phyloP scores from a whole-genome alignment of 768 basidiomycete species.

The Panaeolus papilionaceus region DNA sequence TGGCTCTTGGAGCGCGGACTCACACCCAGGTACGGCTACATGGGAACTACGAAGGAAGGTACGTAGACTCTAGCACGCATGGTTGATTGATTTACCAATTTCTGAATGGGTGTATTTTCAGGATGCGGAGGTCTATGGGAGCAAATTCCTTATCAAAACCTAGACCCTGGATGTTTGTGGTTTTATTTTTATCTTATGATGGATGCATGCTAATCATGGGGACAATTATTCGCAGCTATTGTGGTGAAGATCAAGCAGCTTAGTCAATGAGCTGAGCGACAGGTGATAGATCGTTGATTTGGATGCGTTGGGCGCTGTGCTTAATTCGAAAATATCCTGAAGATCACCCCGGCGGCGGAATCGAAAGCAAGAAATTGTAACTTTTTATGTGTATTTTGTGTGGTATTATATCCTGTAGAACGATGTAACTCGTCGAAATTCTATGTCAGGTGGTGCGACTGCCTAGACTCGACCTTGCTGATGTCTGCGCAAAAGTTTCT shows the following conservation, averaged over 20 bases:
- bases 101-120: slow-evolving; percentile 28
- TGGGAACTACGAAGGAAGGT: slow-evolving; percentile 81
- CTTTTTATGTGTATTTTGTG: slow-evolving; percentile 23
- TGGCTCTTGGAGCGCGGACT: slow-evolving; percentile 86
- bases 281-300: not conserved
- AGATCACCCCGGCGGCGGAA: not conserved
- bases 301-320: slow-evolving; percentile 4
- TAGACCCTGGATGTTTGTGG: slow-evolving; percentile 77
- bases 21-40: slow-evolving; percentile 82
- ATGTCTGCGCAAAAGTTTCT: slow-evolving; percentile 23
- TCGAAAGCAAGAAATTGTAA: slow-evolving; percentile 16
- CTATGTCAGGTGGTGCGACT: not conserved
- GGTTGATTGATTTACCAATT: slow-evolving; percentile 23
- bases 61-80: slow-evolving; percentile 20
- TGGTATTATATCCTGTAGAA: slow-evolving; percentile 20
- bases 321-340: slow-evolving; percentile 9
- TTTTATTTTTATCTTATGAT: slow-evolving; percentile 18
- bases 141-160: slow-evolving; percentile 82
- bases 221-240: slow-evolving; percentile 46
- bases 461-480: not conserved
- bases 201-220: slow-evolving; percentile 24
- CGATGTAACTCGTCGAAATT: not conserved
- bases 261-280: slow-evolving; percentile 39
- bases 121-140: slow-evolving; percentile 76
- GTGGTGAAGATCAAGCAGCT: slow-evolving; percentile 56